Evolutionary conservation across 805 yeast species (phyloP), one percentile per base, ranked within the genome.

Genomic region (Candida sithepensis): DNA sequence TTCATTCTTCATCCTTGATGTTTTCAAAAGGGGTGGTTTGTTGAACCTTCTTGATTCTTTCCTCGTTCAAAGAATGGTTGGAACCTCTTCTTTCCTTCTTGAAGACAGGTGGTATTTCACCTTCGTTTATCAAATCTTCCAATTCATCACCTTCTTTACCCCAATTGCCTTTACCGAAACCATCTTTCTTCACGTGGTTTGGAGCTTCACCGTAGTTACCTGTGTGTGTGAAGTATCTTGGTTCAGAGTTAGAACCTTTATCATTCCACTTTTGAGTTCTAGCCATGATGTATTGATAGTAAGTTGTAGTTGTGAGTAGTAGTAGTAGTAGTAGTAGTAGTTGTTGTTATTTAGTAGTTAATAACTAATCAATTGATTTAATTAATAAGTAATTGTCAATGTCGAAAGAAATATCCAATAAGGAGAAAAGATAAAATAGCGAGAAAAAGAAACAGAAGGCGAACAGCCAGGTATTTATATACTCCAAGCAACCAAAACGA

Each of bases 131-230:
- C 51, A 86, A 64, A 52, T 81, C 87, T 41, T 79, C 78, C 44
- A 84, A 63, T 58, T 88, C 96, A 57, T 87, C 96, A 26, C 90
- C 92, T 8, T 81, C 76, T 50, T 73, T 70, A 39, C 97, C 97
- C 96, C 96, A 88, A 61, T 89, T 89, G 55, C 83, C 84, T 58
- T 81, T 82, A 41, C 97, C 97, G 30, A 84, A 85, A 43, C 97
- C 97, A 49, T 77, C 76, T 64, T 87, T 88, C 78, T 88, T 88
- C 47, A 85, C 79, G 59, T 81, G 79, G 61, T 81, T 82, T 46
- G 96, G 96, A 52, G 84, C 81, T 45, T 80, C 75, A 57, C 85
- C 82, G 51, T 66, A 66, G 60, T 77, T 76, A 18, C 96, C 96
- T 58, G 79, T 78, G 63, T 85, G 91, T 47, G 91, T 84, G 66